Evolutionary conservation across 1,284 basidiomycete species (phyloP).

Genomic region (Fomitopsis pinicola): DNA sequence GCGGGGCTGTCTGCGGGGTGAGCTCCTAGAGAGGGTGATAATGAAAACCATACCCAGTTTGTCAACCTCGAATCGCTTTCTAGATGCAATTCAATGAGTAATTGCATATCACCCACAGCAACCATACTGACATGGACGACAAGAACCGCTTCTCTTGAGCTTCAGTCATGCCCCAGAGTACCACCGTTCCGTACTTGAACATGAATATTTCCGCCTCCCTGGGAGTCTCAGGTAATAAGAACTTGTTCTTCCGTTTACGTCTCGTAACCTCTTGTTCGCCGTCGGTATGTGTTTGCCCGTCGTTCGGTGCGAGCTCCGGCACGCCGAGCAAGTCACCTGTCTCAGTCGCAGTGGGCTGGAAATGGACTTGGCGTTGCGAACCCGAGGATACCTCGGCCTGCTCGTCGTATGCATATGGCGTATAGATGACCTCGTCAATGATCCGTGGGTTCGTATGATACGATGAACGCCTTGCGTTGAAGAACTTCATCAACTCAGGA

Average conservation of each 20-base stretch:
- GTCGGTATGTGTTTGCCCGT: slow-evolving; percentile 12
- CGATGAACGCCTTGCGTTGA: slow-evolving; percentile 74
- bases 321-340: slow-evolving; percentile 72
- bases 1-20: slow-evolving; percentile 50
- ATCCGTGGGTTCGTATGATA: slow-evolving; percentile 83
- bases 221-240: slow-evolving; percentile 47
- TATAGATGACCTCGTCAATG: slow-evolving; percentile 82
- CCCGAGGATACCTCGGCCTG: slow-evolving; percentile 23
- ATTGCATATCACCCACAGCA: neutral
- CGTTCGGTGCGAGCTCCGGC: slow-evolving; percentile 50
- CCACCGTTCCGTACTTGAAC: slow-evolving; percentile 91
- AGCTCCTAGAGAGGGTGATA: neutral
- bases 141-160: slow-evolving; percentile 87
- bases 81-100: slow-evolving; percentile 29
- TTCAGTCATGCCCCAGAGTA: slow-evolving; percentile 97
- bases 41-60: slow-evolving; percentile 55
- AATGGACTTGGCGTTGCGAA: slow-evolving; percentile 24
- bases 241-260: slow-evolving; percentile 53
- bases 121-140: slow-evolving; percentile 71
- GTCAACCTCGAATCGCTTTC: slow-evolving; percentile 91
- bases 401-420: slow-evolving; percentile 73
- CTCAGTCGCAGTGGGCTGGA: slow-evolving; percentile 21
- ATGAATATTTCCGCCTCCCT: slow-evolving; percentile 87
- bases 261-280: slow-evolving; percentile 27
- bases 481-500: slow-evolving; percentile 83